Evolutionary conservation across 371 early-diverging fungal species (phyloP).

Genomic region (Mortierella sp.): DNA sequence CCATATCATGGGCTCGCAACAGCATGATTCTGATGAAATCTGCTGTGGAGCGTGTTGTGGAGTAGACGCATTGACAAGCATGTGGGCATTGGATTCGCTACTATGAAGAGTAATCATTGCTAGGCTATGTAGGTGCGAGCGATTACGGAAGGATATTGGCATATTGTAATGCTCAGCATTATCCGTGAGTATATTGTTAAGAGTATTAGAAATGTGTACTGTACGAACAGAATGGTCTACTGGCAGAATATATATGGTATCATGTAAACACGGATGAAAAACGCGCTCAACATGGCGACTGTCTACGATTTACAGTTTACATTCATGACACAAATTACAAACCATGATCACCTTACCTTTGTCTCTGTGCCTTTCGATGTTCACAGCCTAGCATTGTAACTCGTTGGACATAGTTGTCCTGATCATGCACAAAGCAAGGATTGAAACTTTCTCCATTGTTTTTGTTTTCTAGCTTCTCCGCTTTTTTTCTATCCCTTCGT

Average conservation of each 20-base stretch:
- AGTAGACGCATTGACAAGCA: background rate
- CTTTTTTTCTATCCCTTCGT: too few species aligned
- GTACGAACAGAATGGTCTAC: too few species aligned
- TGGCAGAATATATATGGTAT: background rate
- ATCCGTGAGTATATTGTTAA: too few species aligned
- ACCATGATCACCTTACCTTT: background rate
- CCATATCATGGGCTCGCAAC: background rate
- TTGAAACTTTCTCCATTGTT: too few species aligned
- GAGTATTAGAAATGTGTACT: too few species aligned
- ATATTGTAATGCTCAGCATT: background rate
- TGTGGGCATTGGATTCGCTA: background rate
- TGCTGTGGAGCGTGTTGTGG: background rate
- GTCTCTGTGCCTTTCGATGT: background rate
- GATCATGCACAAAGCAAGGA: too few species aligned
- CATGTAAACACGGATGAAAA: background rate
- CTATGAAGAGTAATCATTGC: background rate
- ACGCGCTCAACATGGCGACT: background rate
- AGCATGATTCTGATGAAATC: background rate
- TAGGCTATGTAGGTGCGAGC: background rate
- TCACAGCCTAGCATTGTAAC: too few species aligned
- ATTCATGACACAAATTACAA: conserved; percentile 1
- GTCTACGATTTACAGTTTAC: conserved; percentile 1
- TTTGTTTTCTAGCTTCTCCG: too few species aligned
- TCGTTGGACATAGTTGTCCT: background rate
- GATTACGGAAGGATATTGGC: background rate